phyloP scores from a whole-genome alignment of 306 rosid genomes.

The Cucumis sativus region Cucumber_9930_V3 NC_026655.2:25144001-25144500 shows the following conservation, averaged over 20 bases:
- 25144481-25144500: slow-evolving; percentile 95
- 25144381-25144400: slow-evolving; percentile 58
- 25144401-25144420: not conserved
- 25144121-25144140: not conserved
- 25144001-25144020: slow-evolving; percentile 7
- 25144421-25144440: not conserved
- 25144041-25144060: not conserved
- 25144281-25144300: not conserved
- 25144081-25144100: not conserved
- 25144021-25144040: not conserved
- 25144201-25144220: slow-evolving; percentile 76
- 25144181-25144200: slow-evolving; percentile 92
- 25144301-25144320: slow-evolving; percentile 46
- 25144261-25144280: not conserved
- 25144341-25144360: slow-evolving; percentile 79
- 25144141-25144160: slow-evolving; percentile 90
- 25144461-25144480: slow-evolving; percentile 9
- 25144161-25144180: slow-evolving; percentile 87
- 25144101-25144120: not conserved
- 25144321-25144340: slow-evolving; percentile 89
- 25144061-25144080: not conserved
- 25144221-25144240: slow-evolving; percentile 27
- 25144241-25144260: not conserved
- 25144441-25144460: not conserved
- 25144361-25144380: slow-evolving; percentile 47